Conservation (phyloP, 1,139 yeast genomes). For the Blastobotrys capitulatus region DNA sequence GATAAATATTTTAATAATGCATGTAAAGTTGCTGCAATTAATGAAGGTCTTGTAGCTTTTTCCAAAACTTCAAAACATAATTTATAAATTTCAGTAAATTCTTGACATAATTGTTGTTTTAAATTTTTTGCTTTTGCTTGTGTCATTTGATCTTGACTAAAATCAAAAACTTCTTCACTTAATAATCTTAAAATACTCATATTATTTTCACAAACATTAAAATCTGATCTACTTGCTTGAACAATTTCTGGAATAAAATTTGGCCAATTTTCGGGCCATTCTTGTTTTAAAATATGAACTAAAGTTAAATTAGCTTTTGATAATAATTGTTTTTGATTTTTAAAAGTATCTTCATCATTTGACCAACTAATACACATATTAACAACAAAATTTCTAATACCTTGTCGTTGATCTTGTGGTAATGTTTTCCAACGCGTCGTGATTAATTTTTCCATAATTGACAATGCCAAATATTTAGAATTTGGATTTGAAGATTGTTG, state of each 20-base stretch:
- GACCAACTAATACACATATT: slow-evolving; percentile 91
- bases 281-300: slow-evolving; percentile 92
- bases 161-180: slow-evolving; percentile 95
- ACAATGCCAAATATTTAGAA: slow-evolving; percentile 82
- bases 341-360: slow-evolving; percentile 75
- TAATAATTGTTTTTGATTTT: slow-evolving; percentile 72
- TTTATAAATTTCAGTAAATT: slow-evolving; percentile 88
- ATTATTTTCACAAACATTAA: slow-evolving; percentile 94
- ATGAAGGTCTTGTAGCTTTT: slow-evolving; percentile 70
- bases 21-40: slow-evolving; percentile 78
- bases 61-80: slow-evolving; percentile 90
- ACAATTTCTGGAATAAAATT: slow-evolving; percentile 92
- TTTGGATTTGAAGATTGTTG: slow-evolving; percentile 77
- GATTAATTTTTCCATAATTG: slow-evolving; percentile 83
- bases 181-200: slow-evolving; percentile 86
- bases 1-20: slow-evolving; percentile 80
- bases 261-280: slow-evolving; percentile 99
- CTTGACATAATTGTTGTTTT: slow-evolving; percentile 79
- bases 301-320: slow-evolving; percentile 91
- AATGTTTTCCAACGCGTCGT: slow-evolving; percentile 91
- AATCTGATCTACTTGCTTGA: slow-evolving; percentile 73
- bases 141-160: slow-evolving; percentile 90
- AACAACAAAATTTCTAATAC: slow-evolving; percentile 88
- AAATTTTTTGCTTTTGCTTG: slow-evolving; percentile 86
- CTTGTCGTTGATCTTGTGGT: slow-evolving; percentile 72